Conservation (phyloP, 306 rosid species). For the Cotoneaster glaucophyllus region DNA sequence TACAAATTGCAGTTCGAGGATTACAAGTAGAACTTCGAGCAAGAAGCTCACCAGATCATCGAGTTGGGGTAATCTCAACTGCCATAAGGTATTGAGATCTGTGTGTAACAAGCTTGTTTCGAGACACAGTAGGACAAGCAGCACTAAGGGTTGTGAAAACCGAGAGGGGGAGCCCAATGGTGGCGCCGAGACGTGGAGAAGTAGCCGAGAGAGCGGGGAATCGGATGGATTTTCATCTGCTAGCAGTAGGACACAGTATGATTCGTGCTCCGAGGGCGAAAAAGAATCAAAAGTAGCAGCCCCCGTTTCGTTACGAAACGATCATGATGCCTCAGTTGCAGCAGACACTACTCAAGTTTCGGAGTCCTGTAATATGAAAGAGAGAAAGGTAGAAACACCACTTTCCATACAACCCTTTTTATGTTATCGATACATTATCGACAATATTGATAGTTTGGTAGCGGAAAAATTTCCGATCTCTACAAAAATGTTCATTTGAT, state of each 20-base stretch:
- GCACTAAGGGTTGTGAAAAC: slow-evolving; percentile 7
- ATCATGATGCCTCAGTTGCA: slow-evolving; percentile 15
- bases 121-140: slow-evolving; percentile 8
- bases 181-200: background rate
- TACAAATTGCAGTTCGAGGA: background rate
- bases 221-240: slow-evolving; percentile 47
- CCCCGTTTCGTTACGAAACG: background rate
- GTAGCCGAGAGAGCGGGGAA: slow-evolving; percentile 23
- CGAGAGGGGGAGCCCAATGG: slow-evolving; percentile 19
- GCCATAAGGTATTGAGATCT: slow-evolving; percentile 32
- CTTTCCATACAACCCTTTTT: background rate
- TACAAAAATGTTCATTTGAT: slow-evolving; percentile 8
- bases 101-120: slow-evolving; percentile 39
- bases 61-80: slow-evolving; percentile 20
- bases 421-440: background rate
- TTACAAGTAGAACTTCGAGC: slow-evolving; percentile 16
- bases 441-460: background rate
- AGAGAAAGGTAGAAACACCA: slow-evolving; percentile 40
- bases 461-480: background rate
- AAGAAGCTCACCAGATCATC: slow-evolving; percentile 21
- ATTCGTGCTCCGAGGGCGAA: slow-evolving; percentile 52
- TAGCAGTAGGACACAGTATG: slow-evolving; percentile 39
- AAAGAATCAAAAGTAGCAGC: slow-evolving; percentile 17
- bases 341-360: slow-evolving; percentile 29
- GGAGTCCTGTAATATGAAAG: slow-evolving; percentile 17